These are phyloP conservation scores for Rhizopus arrhizus DNA, from an alignment of 371 early-diverging fungal genomes.

Conservation along the genomic window DNA sequence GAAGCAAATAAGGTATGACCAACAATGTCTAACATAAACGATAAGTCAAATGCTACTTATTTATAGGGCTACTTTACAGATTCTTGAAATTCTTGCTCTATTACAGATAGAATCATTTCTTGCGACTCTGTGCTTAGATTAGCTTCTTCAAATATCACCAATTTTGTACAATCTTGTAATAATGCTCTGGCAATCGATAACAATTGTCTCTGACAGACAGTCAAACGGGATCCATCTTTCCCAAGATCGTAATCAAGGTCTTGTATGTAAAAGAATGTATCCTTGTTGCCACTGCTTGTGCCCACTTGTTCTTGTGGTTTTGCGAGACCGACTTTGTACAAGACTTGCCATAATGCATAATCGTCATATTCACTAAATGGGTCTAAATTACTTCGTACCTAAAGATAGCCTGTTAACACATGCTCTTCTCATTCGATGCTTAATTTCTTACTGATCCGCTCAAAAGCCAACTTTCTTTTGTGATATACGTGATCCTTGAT, in stretches of 20 bases:
- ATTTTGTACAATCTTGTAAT: conserved; percentile 64
- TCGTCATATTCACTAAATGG: conserved; percentile 79
- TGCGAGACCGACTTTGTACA: conserved; percentile 69
- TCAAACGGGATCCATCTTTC: conserved; percentile 68
- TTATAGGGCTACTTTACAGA: conserved; percentile 33
- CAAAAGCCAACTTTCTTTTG: conserved; percentile 85
- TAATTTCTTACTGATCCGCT: conserved; percentile 57
- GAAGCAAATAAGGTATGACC: conserved; percentile 81
- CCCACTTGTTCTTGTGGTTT: conserved; percentile 18
- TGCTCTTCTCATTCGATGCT: neutral
- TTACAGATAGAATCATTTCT: conserved; percentile 73
- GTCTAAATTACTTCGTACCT: conserved; percentile 73
- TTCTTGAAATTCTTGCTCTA: conserved; percentile 78
- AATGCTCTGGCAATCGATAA: conserved; percentile 82
- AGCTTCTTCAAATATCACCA: conserved; percentile 85
- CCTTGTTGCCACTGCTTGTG: neutral
- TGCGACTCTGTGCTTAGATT: conserved; percentile 70
- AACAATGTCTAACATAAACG: conserved; percentile 66
- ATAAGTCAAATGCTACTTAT: neutral
- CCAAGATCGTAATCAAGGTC: conserved; percentile 64
- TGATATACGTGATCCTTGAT: conserved; percentile 74
- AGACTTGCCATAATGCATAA: conserved; percentile 79
- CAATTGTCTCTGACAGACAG: conserved; percentile 82
- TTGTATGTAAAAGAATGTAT: conserved; percentile 23
- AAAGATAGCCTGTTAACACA: conserved; percentile 22